Percentiles rank a stretch among this genome's conserved stretches.
These are phyloP conservation scores for Mycena filopes DNA, from an alignment of 768 basidiomycete genomes.

Conservation along the genomic window DNA sequence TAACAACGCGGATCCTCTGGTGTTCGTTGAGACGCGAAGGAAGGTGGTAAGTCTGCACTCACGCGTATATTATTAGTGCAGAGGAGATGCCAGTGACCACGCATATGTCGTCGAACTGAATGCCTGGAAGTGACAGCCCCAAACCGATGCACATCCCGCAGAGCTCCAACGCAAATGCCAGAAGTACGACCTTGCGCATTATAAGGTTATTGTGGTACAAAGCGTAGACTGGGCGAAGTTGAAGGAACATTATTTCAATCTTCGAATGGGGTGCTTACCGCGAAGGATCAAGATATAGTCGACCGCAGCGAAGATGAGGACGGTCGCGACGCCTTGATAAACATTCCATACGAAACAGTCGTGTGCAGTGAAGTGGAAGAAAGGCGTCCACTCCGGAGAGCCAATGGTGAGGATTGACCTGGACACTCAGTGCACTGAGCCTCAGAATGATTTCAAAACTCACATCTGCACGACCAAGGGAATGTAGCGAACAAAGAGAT, in stretches of 20 bases:
- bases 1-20: slow-evolving; percentile 42
- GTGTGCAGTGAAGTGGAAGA: slow-evolving; percentile 48
- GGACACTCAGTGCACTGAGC: not conserved
- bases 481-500: slow-evolving; percentile 51
- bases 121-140: slow-evolving; percentile 41
- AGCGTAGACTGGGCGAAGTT: slow-evolving; percentile 50
- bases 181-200: slow-evolving; percentile 40
- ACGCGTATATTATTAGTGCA: slow-evolving; percentile 47
- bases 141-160: slow-evolving; percentile 44
- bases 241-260: not conserved
- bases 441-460: no score
- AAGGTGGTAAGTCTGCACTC: slow-evolving; percentile 15
- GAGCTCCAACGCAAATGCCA: slow-evolving; percentile 44
- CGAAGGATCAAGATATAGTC: slow-evolving; percentile 54
- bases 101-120: slow-evolving; percentile 49
- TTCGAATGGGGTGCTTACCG: slow-evolving; percentile 36
- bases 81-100: slow-evolving; percentile 41
- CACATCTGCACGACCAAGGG: slow-evolving; percentile 51
- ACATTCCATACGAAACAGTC: slow-evolving; percentile 58
- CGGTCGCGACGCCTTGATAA: slow-evolving; percentile 49
- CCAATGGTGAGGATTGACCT: slow-evolving; percentile 48
- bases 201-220: slow-evolving; percentile 49
- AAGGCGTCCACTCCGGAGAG: slow-evolving; percentile 45
- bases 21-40: slow-evolving; percentile 1
- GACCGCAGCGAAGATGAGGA: slow-evolving; percentile 42